Evolutionary conservation across 2,329 filamentous ascomycete genomes (phyloP).

Genomic region (Colletotrichum tofieldiae): DNA sequence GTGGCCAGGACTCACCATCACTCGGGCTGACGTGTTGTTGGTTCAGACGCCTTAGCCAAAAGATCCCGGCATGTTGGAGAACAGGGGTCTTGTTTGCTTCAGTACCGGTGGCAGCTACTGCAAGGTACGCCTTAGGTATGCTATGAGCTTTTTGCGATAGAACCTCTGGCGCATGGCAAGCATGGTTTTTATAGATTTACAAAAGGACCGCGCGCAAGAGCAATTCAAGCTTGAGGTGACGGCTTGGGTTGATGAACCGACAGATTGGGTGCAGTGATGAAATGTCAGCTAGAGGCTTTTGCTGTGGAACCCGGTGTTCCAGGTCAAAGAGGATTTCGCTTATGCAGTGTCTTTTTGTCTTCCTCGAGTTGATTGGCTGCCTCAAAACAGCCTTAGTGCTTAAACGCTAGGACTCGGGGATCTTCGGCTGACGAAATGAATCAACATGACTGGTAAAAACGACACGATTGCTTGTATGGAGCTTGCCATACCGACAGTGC

Average conservation of each 20-base stretch:
- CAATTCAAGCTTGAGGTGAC: neutral
- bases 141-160: too few relatives aligned
- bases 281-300: neutral
- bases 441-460: neutral
- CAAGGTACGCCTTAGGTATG: neutral
- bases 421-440: neutral
- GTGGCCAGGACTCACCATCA: neutral
- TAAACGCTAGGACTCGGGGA: neutral
- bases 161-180: neutral
- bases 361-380: neutral
- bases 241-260: too few relatives aligned
- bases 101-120: neutral
- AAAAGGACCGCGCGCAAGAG: constrained; percentile 1
- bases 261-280: neutral
- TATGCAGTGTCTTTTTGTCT: constrained; percentile 9
- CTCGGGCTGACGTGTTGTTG: neutral
- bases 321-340: neutral
- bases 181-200: neutral
- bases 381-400: neutral
- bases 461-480: neutral
- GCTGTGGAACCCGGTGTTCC: neutral
- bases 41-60: neutral
- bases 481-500: neutral
- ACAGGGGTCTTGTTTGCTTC: neutral
- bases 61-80: neutral